Conservation (phyloP, 306 rosid genomes). For the Cicer pinnatifidum region DNA sequence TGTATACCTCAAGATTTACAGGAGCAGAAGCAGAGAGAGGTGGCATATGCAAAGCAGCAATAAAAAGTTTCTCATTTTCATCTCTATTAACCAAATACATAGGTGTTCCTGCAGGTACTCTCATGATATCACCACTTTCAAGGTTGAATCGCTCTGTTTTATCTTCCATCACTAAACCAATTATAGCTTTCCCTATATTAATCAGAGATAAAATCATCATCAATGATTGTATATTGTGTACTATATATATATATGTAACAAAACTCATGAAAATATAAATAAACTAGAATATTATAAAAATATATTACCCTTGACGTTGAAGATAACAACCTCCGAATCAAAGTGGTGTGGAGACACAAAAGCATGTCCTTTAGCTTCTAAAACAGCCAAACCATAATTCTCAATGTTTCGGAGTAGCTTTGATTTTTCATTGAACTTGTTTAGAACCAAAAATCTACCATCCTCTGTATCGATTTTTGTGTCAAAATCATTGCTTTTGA, state of each 20-base stretch:
- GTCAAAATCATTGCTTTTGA: conserved; percentile 52
- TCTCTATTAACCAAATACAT: conserved; percentile 64
- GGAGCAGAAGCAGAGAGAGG: conserved; percentile 49
- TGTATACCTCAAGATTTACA: conserved; percentile 55
- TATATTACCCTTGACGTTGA: conserved; percentile 54
- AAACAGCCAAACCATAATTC: conserved; percentile 57
- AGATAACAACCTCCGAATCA: conserved; percentile 60
- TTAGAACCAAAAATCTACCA: conserved; percentile 55
- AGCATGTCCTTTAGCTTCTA: conserved; percentile 54
- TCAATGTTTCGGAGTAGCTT: conserved; percentile 61
- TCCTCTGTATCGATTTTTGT: conserved; percentile 48
- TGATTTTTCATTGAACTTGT: conserved; percentile 54
- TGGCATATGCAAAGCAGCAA: conserved; percentile 49
- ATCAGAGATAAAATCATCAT: background rate
- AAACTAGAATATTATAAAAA: background rate
- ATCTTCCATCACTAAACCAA: conserved; percentile 55
- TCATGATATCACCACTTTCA: conserved; percentile 61
- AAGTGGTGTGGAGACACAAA: conserved; percentile 62
- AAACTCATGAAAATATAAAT: background rate
- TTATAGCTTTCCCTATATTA: conserved; percentile 57
- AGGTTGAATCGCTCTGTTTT: conserved; percentile 55
- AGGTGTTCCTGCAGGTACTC: conserved; percentile 65
- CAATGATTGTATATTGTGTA: background rate
- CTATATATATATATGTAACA: no score
- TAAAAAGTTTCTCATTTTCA: conserved; percentile 55